These are phyloP conservation scores for Trichoderma atrobrunneum DNA, from an alignment of 2,329 filamentous ascomycete species.

Conservation along the genomic window DNA sequence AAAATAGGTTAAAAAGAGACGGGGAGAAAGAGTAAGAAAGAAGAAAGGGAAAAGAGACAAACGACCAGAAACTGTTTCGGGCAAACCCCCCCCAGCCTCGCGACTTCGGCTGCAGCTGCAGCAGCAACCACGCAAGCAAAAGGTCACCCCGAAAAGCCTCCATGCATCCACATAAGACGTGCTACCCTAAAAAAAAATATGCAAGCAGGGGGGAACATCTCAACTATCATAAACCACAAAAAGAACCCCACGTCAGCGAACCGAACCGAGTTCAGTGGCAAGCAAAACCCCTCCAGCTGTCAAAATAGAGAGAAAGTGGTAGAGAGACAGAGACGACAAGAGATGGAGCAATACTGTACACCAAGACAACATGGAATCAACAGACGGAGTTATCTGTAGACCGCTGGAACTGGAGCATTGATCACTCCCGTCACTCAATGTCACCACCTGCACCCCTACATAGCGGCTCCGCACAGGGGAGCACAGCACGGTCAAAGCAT, in stretches of 20 bases:
- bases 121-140: neutral
- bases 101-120: neutral
- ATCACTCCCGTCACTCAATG: neutral
- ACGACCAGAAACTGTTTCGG: neutral
- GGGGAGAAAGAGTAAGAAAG: neutral
- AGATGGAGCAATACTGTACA: too few relatives aligned
- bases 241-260: slow-evolving; percentile 1
- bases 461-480: neutral
- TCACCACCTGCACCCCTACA: neutral
- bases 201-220: neutral
- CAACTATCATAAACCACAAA: neutral
- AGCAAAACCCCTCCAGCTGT: neutral
- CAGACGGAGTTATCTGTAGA: neutral
- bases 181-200: neutral
- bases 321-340: neutral
- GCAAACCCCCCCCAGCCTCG: slow-evolving; percentile 5
- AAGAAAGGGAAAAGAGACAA: neutral
- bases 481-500: neutral
- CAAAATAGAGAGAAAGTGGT: neutral
- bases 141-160: neutral
- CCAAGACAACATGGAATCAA: neutral
- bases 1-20: neutral
- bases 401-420: neutral
- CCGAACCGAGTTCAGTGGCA: neutral
- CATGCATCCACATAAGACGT: neutral